Evolutionary conservation across 2,329 filamentous ascomycete genomes (phyloP), one percentile per base, ranked within the genome.

Genomic region (Fusarium sp.): DNA sequence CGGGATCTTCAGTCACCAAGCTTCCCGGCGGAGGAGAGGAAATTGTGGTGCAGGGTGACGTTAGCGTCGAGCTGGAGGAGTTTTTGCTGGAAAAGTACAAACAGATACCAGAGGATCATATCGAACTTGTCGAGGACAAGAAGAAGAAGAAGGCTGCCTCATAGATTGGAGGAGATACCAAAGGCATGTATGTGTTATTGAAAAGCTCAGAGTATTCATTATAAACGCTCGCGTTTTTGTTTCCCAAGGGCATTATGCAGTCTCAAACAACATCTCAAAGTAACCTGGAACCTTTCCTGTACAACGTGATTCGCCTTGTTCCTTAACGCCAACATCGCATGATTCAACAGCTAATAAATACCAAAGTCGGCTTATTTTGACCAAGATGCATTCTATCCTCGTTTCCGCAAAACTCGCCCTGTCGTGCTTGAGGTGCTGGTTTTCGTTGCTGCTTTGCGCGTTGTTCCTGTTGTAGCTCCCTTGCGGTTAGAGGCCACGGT

Each of bases 1-100:
- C 95, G 9, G 95, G 95, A 1, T 90, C 89, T 13, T 93, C 90
- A 40, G 95, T 99, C 40, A 98, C 94, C 8, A 97, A 97, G 80
- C 86, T 91, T 2, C 85, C 92, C 0, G 88, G 88, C 52, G 92
- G 92, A 22, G 91, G 91, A 15, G 95, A 99, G 78, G 95, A 98
- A 79, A 98, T 99, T 75, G 96, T 96, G 5, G 92, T 99, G 19
- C 95, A 99, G 79, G 95, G 95, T 31, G 95, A 99, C 79, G 88
- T 99, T 62, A 96, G 93, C 76, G 91, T 95, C 71, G 95, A 99
- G 79, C 89, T 99, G 65, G 86, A 91, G 73, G 95, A 98, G 75
- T 97, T 94, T 80, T 79, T 99, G 73, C 75, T 91, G 64, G 93
- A 97, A 74, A 91, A 92, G 74, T 96, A 97, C 78, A 90, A 90